Percentiles rank a stretch among this genome's conserved stretches.
These are phyloP conservation scores for Quercus wislizeni DNA, from an alignment of 306 rosid genomes.

Conservation along the genomic window DNA sequence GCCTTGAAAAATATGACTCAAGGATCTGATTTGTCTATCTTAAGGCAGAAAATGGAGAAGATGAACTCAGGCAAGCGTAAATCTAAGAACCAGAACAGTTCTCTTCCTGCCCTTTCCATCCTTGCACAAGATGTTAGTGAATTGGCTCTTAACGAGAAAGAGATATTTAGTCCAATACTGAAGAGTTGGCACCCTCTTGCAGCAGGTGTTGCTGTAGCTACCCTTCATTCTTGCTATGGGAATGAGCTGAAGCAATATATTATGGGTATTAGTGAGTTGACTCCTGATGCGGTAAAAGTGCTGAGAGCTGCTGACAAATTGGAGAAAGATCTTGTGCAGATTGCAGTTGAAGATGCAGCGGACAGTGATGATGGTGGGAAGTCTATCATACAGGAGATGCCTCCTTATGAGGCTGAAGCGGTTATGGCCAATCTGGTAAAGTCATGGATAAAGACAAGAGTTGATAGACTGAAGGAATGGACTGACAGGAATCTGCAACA, in stretches of 20 bases:
- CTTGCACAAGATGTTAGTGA: slow-evolving; percentile 70
- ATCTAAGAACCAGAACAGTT: slow-evolving; percentile 56
- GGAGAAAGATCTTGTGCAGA: slow-evolving; percentile 96
- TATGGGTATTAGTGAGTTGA: slow-evolving; percentile 56
- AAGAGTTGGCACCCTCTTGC: slow-evolving; percentile 91
- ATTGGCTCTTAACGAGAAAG: slow-evolving; percentile 75
- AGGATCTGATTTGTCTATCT: slow-evolving; percentile 35
- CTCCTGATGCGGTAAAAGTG: slow-evolving; percentile 77
- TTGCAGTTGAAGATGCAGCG: slow-evolving; percentile 86
- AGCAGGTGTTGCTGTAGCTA: slow-evolving; percentile 81
- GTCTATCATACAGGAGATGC: slow-evolving; percentile 89
- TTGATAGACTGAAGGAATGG: slow-evolving; percentile 86
- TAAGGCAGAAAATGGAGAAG: slow-evolving; percentile 68
- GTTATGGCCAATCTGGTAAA: slow-evolving; percentile 61
- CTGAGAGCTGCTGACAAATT: slow-evolving; percentile 84
- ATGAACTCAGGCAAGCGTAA: slow-evolving; percentile 44
- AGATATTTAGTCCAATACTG: slow-evolving; percentile 67
- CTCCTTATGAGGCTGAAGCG: slow-evolving; percentile 91
- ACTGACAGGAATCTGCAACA: slow-evolving; percentile 69
- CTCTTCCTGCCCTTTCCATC: slow-evolving; percentile 47
- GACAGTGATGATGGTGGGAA: slow-evolving; percentile 99
- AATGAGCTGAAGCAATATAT: slow-evolving; percentile 75
- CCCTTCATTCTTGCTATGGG: slow-evolving; percentile 85
- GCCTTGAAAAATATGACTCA: slow-evolving; percentile 26
- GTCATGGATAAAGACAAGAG: slow-evolving; percentile 81